phyloP scores from a whole-genome alignment of 768 basidiomycete genomes.

The Dacryopinax spathularia region DNA sequence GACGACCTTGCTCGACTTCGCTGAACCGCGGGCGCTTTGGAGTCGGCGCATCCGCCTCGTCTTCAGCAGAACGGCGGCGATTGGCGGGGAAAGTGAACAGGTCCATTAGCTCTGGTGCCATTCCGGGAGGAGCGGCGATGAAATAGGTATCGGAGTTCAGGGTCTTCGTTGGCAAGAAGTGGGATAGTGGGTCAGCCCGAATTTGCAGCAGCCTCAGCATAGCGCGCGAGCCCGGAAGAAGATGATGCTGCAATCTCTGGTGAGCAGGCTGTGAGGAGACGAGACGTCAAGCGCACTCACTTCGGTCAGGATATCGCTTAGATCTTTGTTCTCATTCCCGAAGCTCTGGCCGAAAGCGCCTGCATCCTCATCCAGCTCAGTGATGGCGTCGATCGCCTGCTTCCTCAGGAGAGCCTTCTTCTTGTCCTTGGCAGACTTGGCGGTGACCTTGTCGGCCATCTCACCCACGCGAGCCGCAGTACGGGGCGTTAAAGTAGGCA shows the following conservation, averaged over 20 bases:
- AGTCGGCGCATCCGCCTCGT: slow-evolving; percentile 37
- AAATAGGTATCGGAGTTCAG: slow-evolving; percentile 52
- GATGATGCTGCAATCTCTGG: slow-evolving; percentile 40
- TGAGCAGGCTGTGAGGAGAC: background rate
- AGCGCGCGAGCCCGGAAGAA: slow-evolving; percentile 68
- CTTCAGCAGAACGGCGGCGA: slow-evolving; percentile 38
- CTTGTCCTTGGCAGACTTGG: slow-evolving; percentile 24
- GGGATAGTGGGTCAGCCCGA: slow-evolving; percentile 63
- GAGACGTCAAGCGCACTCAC: slow-evolving; percentile 12
- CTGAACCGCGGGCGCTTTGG: slow-evolving; percentile 35
- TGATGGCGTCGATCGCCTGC: slow-evolving; percentile 80
- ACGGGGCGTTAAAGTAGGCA: slow-evolving; percentile 30
- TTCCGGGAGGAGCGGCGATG: slow-evolving; percentile 73
- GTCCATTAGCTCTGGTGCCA: slow-evolving; percentile 65
- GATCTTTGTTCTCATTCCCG: slow-evolving; percentile 35
- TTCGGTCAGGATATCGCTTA: slow-evolving; percentile 59
- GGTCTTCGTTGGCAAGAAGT: slow-evolving; percentile 73
- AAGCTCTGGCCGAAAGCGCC: slow-evolving; percentile 43
- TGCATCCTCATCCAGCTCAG: slow-evolving; percentile 59
- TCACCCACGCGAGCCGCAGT: slow-evolving; percentile 27
- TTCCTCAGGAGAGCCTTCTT: slow-evolving; percentile 56
- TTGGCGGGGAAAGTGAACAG: slow-evolving; percentile 68
- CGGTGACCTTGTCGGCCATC: slow-evolving; percentile 26
- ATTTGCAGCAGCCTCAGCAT: slow-evolving; percentile 80
- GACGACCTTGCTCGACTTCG: slow-evolving; percentile 59